Evolutionary conservation across 495 filamentous ascomycete genomes (phyloP), one percentile per base, ranked within the genome.

Genomic region (Xeromyces bisporus): DNA sequence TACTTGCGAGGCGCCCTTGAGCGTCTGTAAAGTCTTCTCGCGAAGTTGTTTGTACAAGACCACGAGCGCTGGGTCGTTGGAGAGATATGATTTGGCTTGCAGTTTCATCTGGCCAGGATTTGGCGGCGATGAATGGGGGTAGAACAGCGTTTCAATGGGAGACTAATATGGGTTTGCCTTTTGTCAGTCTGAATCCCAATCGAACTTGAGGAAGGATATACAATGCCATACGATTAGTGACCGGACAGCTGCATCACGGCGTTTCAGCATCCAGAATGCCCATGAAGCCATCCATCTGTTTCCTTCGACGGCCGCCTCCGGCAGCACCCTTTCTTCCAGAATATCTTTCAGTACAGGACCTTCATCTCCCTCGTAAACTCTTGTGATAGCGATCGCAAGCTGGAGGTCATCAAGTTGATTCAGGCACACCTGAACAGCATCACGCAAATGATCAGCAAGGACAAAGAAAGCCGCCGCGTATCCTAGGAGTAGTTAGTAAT

Each of bases 401-500:
- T 93, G 84, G 10, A 86, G 47, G 44, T 99, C 89, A 18, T 75
- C 70, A 23, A 94, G 59, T 41, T 93, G 84, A 41, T 78, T 80
- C 1, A 81, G 59, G 40, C 85, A 78, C 18, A 99, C 74, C 42
- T 77, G 76, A 20, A 82, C 75, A 9, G 89, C 87, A 51, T 92
- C 86, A 28, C 75, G 71, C 12, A 91, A 55, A 41, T 79, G 75
- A 36, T 80, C 87, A 7, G 85, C 91, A 1, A 99, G 66, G 18
- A 99, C 64, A 61, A 99, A 99, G 48, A 93, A 96, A 2, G 86
- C 78, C 4, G 86, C 91, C 5, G 89, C 89, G 44, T 99, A 97
- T 63, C 86, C 83, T 83, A 18, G 20, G 32, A 30, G 18, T 3
- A 12, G 11, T 15, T 18, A 29, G 45, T 41, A 48, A 33, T 6